phyloP scores from a whole-genome alignment of 1,139 yeast genomes.

The Tardiomyces blankii region DNA sequence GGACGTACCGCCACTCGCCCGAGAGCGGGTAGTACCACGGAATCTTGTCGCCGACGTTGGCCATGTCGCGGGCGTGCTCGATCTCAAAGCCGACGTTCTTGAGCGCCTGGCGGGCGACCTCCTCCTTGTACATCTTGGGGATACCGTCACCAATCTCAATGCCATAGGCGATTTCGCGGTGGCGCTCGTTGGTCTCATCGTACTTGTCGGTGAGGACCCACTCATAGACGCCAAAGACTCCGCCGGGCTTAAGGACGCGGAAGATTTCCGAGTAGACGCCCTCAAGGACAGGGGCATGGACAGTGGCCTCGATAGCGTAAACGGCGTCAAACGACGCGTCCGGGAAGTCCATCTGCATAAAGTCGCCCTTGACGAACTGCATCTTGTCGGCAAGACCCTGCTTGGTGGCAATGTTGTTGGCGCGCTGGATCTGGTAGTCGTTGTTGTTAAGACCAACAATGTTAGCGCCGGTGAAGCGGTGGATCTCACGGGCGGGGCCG shows the following conservation, averaged over 20 bases:
- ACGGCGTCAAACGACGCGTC: constrained; percentile 89
- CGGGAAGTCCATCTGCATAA: constrained; percentile 97
- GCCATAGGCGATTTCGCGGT: constrained; percentile 92
- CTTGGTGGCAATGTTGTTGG: constrained; percentile 65
- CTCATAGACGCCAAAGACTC: constrained; percentile 94
- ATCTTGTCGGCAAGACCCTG: constrained; percentile 61
- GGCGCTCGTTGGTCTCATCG: constrained; percentile 79
- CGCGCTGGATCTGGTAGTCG: constrained; percentile 90
- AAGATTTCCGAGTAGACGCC: constrained; percentile 94
- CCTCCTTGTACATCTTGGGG: constrained; percentile 85
- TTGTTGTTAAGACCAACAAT: constrained; percentile 92
- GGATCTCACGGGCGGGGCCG: constrained; percentile 96
- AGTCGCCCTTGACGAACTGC: constrained; percentile 90
- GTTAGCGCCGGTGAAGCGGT: constrained; percentile 79
- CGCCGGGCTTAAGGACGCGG: constrained; percentile 96
- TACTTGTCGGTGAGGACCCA: constrained; percentile 97
- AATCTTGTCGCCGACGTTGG: constrained; percentile 67
- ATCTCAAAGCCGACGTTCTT: constrained; percentile 81
- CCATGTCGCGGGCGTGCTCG: constrained; percentile 67
- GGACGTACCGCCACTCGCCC: constrained; percentile 87
- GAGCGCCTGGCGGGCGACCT: constrained; percentile 83
- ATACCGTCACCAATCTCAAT: constrained; percentile 98
- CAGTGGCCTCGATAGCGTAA: constrained; percentile 97
- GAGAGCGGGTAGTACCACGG: constrained; percentile 98
- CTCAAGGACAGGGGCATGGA: constrained; percentile 93